Conservation (phyloP, 495 filamentous ascomycete genomes). For the Penicillium bovifimosum region DNA sequence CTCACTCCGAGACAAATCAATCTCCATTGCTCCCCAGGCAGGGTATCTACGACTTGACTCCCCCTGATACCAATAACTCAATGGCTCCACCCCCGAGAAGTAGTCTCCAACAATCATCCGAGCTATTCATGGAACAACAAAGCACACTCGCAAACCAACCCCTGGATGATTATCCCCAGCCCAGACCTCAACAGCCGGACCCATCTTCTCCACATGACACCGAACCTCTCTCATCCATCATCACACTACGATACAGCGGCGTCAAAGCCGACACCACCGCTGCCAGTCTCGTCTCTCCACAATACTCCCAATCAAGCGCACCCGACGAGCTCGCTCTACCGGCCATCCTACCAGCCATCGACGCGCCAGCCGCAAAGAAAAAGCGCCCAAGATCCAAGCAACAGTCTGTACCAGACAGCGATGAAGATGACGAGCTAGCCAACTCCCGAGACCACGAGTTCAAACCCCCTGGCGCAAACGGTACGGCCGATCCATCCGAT, state of each 20-base stretch:
- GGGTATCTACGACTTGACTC: not conserved
- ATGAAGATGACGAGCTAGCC: constrained; percentile 33
- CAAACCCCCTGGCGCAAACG: constrained; percentile 4
- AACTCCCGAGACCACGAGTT: constrained; percentile 6
- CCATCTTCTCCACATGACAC: constrained; percentile 38
- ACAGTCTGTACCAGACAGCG: constrained; percentile 16
- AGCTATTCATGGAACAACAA: constrained; percentile 5
- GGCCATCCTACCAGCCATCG: constrained; percentile 15
- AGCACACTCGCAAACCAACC: constrained; percentile 6
- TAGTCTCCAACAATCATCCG: not conserved
- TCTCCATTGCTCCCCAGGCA: not conserved
- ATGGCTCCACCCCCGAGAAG: not conserved
- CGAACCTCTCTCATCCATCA: constrained; percentile 35
- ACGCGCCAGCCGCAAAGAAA: constrained; percentile 27
- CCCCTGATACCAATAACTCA: not conserved
- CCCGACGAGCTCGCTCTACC: constrained; percentile 28
- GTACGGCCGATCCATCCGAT: constrained; percentile 2
- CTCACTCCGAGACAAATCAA: constrained; percentile 7
- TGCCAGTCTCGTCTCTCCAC: constrained; percentile 10
- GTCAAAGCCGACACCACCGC: constrained; percentile 22
- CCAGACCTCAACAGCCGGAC: constrained; percentile 24
- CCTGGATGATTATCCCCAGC: constrained; percentile 17
- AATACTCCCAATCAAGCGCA: constrained; percentile 17
- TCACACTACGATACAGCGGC: constrained; percentile 19
- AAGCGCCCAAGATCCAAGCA: constrained; percentile 34